phyloP scores from a whole-genome alignment of 345 rosid species.

The Hirschfeldia incana region DNA sequence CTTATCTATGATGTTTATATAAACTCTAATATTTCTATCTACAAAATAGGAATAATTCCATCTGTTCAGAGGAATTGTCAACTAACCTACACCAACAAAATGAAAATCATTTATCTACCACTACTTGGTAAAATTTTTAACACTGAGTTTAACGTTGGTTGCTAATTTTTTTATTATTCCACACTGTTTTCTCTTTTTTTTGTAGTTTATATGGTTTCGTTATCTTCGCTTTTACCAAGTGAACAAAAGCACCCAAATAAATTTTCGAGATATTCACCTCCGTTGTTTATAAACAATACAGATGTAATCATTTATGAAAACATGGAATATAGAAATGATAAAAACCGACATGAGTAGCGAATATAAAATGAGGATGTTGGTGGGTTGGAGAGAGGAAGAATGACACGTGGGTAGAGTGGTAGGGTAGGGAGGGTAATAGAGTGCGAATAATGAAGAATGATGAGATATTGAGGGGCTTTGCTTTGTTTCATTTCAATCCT shows the following conservation, averaged over 20 bases:
- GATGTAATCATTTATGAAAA: conserved; percentile 8
- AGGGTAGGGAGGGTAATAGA: conserved; percentile 36
- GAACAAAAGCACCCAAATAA: neutral
- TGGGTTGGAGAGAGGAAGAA: conserved; percentile 28
- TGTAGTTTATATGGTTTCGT: neutral
- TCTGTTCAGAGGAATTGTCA: neutral
- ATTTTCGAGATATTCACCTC: neutral
- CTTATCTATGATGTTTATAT: neutral
- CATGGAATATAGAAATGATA: conserved; percentile 3
- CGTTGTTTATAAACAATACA: neutral
- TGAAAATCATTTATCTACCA: neutral
- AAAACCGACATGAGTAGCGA: conserved; percentile 34
- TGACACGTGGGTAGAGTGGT: conserved; percentile 39
- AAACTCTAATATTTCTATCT: neutral
- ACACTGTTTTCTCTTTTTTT: neutral
- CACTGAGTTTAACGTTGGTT: neutral
- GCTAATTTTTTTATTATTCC: neutral
- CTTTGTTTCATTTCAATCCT: conserved; percentile 2
- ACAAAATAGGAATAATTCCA: neutral
- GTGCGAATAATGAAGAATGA: conserved; percentile 41
- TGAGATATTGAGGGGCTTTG: conserved; percentile 27
- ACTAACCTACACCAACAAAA: neutral
- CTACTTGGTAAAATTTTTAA: neutral
- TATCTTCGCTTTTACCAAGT: neutral
- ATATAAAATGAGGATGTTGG: conserved; percentile 33